A percentile compares a stretch with the other conserved stretches of the same genome.
phyloP scores from a whole-genome alignment of 345 rosid genomes.

The Triadica sebifera region DNA sequence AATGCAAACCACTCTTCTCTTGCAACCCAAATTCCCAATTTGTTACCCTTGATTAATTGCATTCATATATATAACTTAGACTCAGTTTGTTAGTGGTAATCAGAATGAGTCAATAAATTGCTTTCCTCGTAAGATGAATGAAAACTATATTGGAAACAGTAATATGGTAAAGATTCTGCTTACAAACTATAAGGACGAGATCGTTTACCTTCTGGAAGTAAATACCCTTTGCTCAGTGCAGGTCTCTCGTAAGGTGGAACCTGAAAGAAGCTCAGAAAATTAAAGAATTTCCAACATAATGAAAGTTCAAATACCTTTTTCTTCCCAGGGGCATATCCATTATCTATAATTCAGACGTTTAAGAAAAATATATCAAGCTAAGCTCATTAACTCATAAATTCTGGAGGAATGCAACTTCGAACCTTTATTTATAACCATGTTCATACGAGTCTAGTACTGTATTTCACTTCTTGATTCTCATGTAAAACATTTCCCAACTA shows the following conservation, averaged over 20 bases:
- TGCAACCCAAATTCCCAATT: neutral
- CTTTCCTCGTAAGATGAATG: neutral
- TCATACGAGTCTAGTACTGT: neutral
- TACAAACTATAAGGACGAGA: slow-evolving; percentile 1
- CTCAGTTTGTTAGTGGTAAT: neutral
- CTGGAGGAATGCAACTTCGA: neutral
- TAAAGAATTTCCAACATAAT: neutral
- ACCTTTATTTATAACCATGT: neutral
- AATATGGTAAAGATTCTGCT: neutral
- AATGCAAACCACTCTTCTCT: neutral
- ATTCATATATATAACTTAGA: neutral
- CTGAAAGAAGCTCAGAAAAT: slow-evolving; percentile 37
- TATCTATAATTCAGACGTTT: neutral
- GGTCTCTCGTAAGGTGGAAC: slow-evolving; percentile 92
- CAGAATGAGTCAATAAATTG: neutral
- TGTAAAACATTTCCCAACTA: neutral
- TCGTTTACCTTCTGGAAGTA: slow-evolving; percentile 70
- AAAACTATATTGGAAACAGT: neutral
- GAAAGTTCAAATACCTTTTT: neutral
- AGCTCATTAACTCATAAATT: neutral
- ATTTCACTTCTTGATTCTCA: neutral
- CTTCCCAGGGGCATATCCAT: neutral
- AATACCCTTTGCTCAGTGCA: slow-evolving; percentile 84
- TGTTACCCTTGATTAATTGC: neutral
- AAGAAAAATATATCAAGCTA: neutral